phyloP scores from a whole-genome alignment of 208 protist species.

The Leishmania aethiopica region DNA sequence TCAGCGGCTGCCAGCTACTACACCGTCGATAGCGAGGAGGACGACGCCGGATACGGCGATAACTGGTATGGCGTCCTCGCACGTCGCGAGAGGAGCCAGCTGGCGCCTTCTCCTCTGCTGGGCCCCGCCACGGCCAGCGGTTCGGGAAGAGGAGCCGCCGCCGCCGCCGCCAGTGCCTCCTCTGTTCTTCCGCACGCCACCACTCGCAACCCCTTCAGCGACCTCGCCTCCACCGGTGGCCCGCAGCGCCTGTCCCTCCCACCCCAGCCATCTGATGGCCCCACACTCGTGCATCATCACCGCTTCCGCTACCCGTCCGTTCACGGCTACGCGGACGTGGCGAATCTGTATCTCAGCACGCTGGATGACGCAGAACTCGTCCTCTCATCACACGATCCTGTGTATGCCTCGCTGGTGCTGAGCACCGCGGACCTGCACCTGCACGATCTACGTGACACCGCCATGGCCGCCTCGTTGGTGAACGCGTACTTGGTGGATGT shows the following conservation, averaged over 20 bases:
- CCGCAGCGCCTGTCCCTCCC: slow-evolving; percentile 5
- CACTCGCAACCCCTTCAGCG: slow-evolving; percentile 12
- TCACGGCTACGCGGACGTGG: slow-evolving; percentile 52
- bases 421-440: slow-evolving; percentile 72
- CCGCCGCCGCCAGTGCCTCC: neutral
- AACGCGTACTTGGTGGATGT: slow-evolving; percentile 73
- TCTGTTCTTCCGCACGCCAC: slow-evolving; percentile 3
- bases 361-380: slow-evolving; percentile 70
- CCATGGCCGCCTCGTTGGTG: slow-evolving; percentile 36
- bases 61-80: slow-evolving; percentile 4
- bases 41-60: slow-evolving; percentile 10
- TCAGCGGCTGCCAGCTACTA: neutral
- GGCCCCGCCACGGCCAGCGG: slow-evolving; percentile 2
- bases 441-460: slow-evolving; percentile 29
- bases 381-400: slow-evolving; percentile 83
- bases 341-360: slow-evolving; percentile 56
- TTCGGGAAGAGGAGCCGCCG: neutral
- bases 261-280: slow-evolving; percentile 14
- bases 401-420: slow-evolving; percentile 81
- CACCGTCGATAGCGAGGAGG: slow-evolving; percentile 1
- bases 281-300: slow-evolving; percentile 61
- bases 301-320: slow-evolving; percentile 75
- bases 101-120: slow-evolving; percentile 4
- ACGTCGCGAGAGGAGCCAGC: neutral
- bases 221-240: neutral